A percentile compares a stretch with the other conserved stretches of the same genome.
phyloP scores from a whole-genome alignment of 208 protist genomes.

The Angomonas ambiguus region DNA sequence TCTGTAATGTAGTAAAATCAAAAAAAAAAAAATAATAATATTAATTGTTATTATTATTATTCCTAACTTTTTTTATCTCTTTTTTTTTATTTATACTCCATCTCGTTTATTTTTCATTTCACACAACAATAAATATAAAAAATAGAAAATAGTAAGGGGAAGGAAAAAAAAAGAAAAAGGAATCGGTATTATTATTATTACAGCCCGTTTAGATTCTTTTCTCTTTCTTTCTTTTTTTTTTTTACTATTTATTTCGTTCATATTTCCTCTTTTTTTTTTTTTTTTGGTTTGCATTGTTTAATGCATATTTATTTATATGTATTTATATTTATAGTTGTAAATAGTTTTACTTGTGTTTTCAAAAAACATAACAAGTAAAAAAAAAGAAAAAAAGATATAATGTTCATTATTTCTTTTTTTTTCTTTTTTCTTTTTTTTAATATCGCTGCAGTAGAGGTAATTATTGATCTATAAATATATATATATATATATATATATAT shows the following conservation, averaged over 20 bases:
- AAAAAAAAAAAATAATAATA: slow-evolving; percentile 1
- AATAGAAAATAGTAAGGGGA: no score
- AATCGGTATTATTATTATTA: slow-evolving; percentile 8
- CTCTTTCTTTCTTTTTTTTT: neutral
- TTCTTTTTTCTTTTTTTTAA: no score
- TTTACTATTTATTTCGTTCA: neutral
- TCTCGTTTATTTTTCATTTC: neutral
- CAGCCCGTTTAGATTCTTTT: slow-evolving; percentile 4
- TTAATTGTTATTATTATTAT: slow-evolving; percentile 2
- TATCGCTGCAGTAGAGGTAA: no score
- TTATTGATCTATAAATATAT: no score
- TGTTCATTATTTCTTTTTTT: no score
- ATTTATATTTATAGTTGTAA: neutral
- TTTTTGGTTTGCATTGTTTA: neutral
- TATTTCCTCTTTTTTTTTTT: slow-evolving; percentile 15
- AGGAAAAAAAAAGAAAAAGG: no score
- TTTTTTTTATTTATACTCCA: slow-evolving; percentile 13
- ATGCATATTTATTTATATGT: neutral
- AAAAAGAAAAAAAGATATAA: no score
- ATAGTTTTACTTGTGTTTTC: no score
- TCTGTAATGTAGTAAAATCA: neutral
- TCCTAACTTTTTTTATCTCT: slow-evolving; percentile 2
- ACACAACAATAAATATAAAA: no score
- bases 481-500: no score
- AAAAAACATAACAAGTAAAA: no score